Evolutionary conservation across 2,329 filamentous ascomycete species (phyloP).

Genomic region (Sporothrix globosa): DNA sequence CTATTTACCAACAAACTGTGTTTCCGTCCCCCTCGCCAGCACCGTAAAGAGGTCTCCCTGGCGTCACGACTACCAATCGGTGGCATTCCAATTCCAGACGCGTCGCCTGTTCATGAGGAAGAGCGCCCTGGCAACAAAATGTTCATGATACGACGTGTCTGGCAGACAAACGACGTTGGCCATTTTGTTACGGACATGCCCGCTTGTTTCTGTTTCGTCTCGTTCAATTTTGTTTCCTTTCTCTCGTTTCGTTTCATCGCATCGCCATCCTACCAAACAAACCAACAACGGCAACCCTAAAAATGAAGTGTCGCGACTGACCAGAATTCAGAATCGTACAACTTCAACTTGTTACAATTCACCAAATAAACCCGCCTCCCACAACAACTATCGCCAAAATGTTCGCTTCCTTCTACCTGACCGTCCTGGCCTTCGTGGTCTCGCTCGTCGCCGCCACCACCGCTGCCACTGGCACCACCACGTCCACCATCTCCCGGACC

Average conservation of each 20-base stretch:
- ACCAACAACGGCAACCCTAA: background rate
- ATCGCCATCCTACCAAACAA: background rate
- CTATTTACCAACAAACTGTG: background rate
- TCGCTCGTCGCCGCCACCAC: constrained; percentile 43
- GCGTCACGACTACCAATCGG: constrained; percentile 9
- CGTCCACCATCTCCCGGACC: constrained; percentile 53
- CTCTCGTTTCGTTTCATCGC: constrained; percentile 8
- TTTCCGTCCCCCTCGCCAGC: background rate
- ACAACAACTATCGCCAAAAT: constrained; percentile 29
- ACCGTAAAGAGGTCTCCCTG: background rate
- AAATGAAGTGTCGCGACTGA: constrained; percentile 16
- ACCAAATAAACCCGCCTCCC: constrained; percentile 4
- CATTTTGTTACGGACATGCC: background rate
- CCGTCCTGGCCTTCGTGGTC: constrained; percentile 45
- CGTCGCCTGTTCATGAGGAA: constrained; percentile 12
- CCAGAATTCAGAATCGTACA: constrained; percentile 10
- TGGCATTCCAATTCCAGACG: constrained; percentile 20
- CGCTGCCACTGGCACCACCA: constrained; percentile 45
- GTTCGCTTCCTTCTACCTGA: constrained; percentile 33
- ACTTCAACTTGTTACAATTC: background rate
- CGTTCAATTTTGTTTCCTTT: background rate
- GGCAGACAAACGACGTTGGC: background rate
- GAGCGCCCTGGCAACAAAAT: background rate
- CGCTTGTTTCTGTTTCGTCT: background rate
- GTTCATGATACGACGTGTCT: background rate